A percentile compares a stretch with the other conserved stretches of the same genome.
Evolutionary conservation across 2,329 filamentous ascomycete species (phyloP).

Genomic region (Claviceps humidiphila): DNA sequence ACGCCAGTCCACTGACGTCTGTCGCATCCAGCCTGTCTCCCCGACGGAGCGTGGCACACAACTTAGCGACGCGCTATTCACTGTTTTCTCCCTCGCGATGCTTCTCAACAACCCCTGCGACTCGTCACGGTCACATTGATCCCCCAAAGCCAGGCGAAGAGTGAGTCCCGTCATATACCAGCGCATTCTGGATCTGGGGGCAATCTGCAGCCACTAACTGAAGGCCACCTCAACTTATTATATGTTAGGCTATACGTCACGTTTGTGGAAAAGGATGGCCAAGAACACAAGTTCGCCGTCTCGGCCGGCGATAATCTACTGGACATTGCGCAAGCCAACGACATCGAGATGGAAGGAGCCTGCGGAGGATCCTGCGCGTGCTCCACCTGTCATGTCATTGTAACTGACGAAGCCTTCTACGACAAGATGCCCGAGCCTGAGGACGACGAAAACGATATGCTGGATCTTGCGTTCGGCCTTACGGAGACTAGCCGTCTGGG

Average conservation of each 20-base stretch:
- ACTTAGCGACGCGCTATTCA: not conserved
- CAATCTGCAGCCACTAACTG: not conserved
- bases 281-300: conserved; percentile 64
- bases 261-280: conserved; percentile 83
- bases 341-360: conserved; percentile 96
- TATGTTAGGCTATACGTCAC: conserved; percentile 63
- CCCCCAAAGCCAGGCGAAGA: conserved; percentile 85
- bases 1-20: conserved; percentile 8
- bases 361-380: conserved; percentile 91
- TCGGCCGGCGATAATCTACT: conserved; percentile 81
- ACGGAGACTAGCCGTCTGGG: conserved; percentile 76
- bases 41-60: not conserved
- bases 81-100: conserved; percentile 19
- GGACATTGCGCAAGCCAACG: conserved; percentile 87
- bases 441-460: conserved; percentile 79
- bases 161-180: conserved; percentile 36
- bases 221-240: not conserved
- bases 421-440: conserved; percentile 67
- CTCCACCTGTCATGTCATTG: conserved; percentile 85
- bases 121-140: conserved; percentile 65
- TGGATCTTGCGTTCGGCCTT: conserved; percentile 79
- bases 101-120: conserved; percentile 52
- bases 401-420: conserved; percentile 58
- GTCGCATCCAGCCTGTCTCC: not conserved
- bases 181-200: not conserved